A percentile compares a stretch with the other conserved stretches of the same genome.
Evolutionary conservation across 306 rosid species (phyloP).

Genomic region (Inga oerstediana): DNA sequence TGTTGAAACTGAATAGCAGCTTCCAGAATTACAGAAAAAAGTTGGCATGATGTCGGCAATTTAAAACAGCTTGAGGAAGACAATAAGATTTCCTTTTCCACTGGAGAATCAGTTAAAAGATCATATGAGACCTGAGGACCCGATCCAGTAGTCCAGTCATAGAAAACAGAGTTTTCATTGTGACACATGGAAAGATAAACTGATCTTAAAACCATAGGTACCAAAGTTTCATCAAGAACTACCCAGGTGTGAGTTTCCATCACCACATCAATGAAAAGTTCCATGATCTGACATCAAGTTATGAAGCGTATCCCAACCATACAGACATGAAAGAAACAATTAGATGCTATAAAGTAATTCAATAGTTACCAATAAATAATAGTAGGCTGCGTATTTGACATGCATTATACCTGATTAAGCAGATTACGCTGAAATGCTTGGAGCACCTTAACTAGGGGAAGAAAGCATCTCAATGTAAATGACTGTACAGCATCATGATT

Average conservation of each 20-base stretch:
- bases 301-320: conserved; percentile 19
- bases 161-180: conserved; percentile 43
- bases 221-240: conserved; percentile 61
- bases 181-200: conserved; percentile 57
- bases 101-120: conserved; percentile 25
- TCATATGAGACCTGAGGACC: conserved; percentile 32
- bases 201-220: conserved; percentile 65
- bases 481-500: conserved; percentile 45
- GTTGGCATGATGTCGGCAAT: conserved; percentile 64
- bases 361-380: conserved; percentile 20
- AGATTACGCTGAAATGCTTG: conserved; percentile 52
- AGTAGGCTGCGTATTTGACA: conserved; percentile 15
- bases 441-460: conserved; percentile 63
- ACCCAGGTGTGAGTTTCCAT: conserved; percentile 56
- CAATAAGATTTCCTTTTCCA: conserved; percentile 35
- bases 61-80: conserved; percentile 46
- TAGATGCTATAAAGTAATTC: conserved; percentile 8
- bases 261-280: conserved; percentile 60
- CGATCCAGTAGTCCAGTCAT: conserved; percentile 41
- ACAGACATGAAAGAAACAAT: conserved; percentile 12
- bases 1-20: conserved; percentile 49
- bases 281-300: conserved; percentile 59
- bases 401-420: conserved; percentile 65
- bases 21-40: conserved; percentile 68
- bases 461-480: conserved; percentile 67